Base-by-base conservation (phyloP, 164 flowering plant genomes). In the Saururus chinensis region DNA sequence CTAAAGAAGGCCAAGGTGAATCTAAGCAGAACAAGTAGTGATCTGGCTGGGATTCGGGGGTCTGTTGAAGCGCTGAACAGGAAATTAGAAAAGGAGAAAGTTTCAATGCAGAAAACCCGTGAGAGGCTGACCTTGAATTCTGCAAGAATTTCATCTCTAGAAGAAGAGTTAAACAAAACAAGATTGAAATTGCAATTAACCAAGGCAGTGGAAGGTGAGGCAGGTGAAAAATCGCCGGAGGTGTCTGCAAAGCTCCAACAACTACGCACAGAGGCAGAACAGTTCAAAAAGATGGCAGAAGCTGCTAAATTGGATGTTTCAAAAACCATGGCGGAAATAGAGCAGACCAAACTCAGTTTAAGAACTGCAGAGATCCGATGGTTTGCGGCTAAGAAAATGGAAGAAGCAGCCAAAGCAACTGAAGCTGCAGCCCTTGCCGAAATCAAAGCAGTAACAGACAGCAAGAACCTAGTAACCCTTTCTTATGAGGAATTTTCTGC, bases 1-100 rank as follows among this genome's bases (percentile, higher is more conserved):
- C 70, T 88, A 71, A 79, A 84, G 63, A 91, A 87, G 69, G 99
- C 95, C 0, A 93, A 93, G 80, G 56, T 87, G 73, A 90, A 93
- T 61, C 81, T 90, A 45, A 77, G 74, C 57, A 81, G 77, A 60
- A 87, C 95, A 49, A 88, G 92, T 1, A 74, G 26, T 73, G 90
- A 85, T 77, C 80, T 93, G 51, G 80, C 84, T 53, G 89, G 69
- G 20, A 82, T 88, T 64, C 86, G 92, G 45, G 79, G 81, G 49
- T 81, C 97, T 57, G 88, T 90, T 67, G 92, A 83, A 52, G 70
- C 78, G 0, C 80, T 80, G 19, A 83, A 79, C 69, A 81, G 76
- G 74, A 90, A 87, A 64, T 67, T 90, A 54, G 92, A 83, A 63
- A 81, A 76, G 59, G 98, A 93, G 73, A 85, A 81, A 62, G 51